Percentiles rank a stretch among this genome's conserved stretches.
Conservation (phyloP, 805 yeast species). For the Pichia heedii region DNA sequence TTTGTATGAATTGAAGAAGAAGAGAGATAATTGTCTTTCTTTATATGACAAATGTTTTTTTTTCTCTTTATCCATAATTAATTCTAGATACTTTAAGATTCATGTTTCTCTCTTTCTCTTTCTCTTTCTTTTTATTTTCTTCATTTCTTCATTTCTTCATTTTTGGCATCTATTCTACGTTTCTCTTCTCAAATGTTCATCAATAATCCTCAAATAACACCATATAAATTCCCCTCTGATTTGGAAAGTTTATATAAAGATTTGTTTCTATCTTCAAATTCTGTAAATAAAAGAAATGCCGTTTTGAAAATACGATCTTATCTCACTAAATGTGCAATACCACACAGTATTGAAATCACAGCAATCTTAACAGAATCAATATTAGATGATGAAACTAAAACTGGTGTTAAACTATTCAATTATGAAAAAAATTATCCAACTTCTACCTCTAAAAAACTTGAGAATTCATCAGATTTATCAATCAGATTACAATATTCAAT, state of each 20-base stretch:
- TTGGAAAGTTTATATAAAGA: constrained; percentile 36
- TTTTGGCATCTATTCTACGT: too few relatives aligned
- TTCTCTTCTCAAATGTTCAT: neutral
- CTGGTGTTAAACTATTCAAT: constrained; percentile 1
- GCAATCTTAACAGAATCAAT: constrained; percentile 45
- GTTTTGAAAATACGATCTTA: constrained; percentile 44
- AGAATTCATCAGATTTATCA: constrained; percentile 15
- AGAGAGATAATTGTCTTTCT: neutral
- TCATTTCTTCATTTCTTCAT: too few relatives aligned
- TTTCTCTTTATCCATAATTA: too few relatives aligned
- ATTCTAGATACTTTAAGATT: too few relatives aligned
- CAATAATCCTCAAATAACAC: constrained; percentile 24
- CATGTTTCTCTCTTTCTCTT: too few relatives aligned
- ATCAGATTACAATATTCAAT: constrained; percentile 54
- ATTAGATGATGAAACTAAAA: constrained; percentile 30
- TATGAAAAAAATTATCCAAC: neutral
- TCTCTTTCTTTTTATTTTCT: too few relatives aligned
- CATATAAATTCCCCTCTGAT: constrained; percentile 34
- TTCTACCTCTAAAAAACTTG: too few relatives aligned
- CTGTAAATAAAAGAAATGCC: constrained; percentile 35
- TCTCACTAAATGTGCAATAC: constrained; percentile 51
- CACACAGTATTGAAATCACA: constrained; percentile 67
- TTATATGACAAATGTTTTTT: neutral
- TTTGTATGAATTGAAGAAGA: neutral
- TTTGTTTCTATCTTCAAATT: constrained; percentile 33